A percentile compares a stretch with the other conserved stretches of the same genome.
phyloP scores from a whole-genome alignment of 2,329 filamentous ascomycete species.

The Didymella glomerata region DNA sequence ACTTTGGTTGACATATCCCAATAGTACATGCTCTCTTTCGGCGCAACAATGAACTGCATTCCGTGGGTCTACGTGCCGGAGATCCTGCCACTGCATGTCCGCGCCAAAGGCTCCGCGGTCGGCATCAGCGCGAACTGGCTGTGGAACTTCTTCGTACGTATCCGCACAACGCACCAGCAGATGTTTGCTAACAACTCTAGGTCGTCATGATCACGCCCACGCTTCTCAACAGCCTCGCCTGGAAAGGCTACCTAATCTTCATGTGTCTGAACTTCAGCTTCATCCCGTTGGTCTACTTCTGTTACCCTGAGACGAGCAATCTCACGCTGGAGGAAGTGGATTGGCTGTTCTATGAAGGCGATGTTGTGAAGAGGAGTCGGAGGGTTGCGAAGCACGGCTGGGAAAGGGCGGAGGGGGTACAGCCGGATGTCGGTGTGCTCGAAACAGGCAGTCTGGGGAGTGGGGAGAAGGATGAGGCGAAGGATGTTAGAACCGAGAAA shows the following conservation, averaged over 20 bases:
- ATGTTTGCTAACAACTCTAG: background rate
- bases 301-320: constrained; percentile 49
- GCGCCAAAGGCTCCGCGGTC: constrained; percentile 61
- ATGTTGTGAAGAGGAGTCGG: constrained; percentile 35
- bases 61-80: constrained; percentile 62
- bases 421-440: constrained; percentile 4
- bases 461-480: constrained; percentile 10
- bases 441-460: constrained; percentile 6
- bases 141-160: constrained; percentile 56
- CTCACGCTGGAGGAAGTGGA: constrained; percentile 50
- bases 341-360: constrained; percentile 44
- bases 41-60: constrained; percentile 44
- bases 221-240: constrained; percentile 58
- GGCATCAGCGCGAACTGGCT: constrained; percentile 61
- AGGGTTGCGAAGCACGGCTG: constrained; percentile 39
- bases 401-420: constrained; percentile 26
- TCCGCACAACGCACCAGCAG: too few species aligned
- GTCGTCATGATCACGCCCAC: constrained; percentile 62
- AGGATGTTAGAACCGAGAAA: constrained; percentile 17
- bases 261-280: constrained; percentile 59
- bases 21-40: constrained; percentile 40
- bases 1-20: too few species aligned
- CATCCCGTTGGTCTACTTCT: constrained; percentile 59
- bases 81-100: constrained; percentile 60
- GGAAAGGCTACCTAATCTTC: constrained; percentile 64